Base-by-base conservation (phyloP, 495 filamentous ascomycete species). In the Hypoxylon perforatum region DNA sequence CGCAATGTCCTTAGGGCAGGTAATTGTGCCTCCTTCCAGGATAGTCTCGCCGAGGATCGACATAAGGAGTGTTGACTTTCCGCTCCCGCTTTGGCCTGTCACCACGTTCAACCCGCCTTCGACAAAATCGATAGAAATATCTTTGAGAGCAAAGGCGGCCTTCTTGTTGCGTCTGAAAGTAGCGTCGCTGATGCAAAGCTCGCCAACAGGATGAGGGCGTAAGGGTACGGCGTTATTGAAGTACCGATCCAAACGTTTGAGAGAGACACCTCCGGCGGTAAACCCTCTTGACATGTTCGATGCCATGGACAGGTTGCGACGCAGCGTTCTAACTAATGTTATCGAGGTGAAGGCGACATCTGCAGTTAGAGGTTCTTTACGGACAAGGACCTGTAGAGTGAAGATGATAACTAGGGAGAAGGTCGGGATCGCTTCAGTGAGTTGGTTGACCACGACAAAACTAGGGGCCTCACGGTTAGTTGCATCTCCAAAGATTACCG, bases 31-130 rank as follows among this genome's bases (percentile, higher is more conserved):
- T 12, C 17, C 59, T 54, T 74, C 82, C 47, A 72, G 81, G 12
- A 86, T 79, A 23, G 76, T 80, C 71, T 91, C 88, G 0, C 89
- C 88, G 1, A 91, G 77, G 9, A 90, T 83, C 0, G 87, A 80
- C 6, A 86, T 75, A 1, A 91, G 78, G 22, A 91, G 80, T 4
- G 88, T 82, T 21, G 82, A 88, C 72, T 91, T 91, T 3, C 88
- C 88, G 18, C 85, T 84, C 0, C 88, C 88, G 9, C 83, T 85
- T 2, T 80, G 78, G 3, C 84, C 84, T 19, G 78, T 80, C 0
- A 87, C 67, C 0, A 86, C 80, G 47, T 84, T 87, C 33, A 87
- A 65, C 1, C 81, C 81, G 11, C 80, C 79, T 18, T 82, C 77
- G 33, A 79, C 77, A 52, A 86, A 87, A 50, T 81, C 69, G 17